Evolutionary conservation across 768 basidiomycete genomes (phyloP).

Genomic region (Lactarius trivialis): DNA sequence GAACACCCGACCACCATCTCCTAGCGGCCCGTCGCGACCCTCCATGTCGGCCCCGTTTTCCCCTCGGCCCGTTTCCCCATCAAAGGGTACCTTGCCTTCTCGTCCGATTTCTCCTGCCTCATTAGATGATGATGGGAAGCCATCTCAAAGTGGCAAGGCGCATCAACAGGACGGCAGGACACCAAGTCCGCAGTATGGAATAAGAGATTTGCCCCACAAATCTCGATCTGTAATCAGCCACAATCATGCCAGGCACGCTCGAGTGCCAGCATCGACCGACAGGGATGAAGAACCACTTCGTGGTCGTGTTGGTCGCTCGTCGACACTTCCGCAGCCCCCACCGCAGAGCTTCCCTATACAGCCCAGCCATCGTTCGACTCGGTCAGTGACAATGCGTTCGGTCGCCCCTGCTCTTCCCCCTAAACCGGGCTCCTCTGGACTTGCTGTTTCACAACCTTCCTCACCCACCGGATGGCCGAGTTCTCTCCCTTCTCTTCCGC

Average conservation of each 20-base stretch:
- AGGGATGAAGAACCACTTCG: slow-evolving; percentile 10
- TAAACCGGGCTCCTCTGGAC: slow-evolving; percentile 3
- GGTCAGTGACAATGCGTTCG: slow-evolving; percentile 14
- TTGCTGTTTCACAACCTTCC: slow-evolving; percentile 14
- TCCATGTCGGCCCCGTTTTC: slow-evolving; percentile 7
- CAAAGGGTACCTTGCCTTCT: slow-evolving; percentile 8
- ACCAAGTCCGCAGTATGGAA: slow-evolving; percentile 24
- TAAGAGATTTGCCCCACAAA: slow-evolving; percentile 21
- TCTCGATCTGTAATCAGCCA: slow-evolving; percentile 19
- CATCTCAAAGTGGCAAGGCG: slow-evolving; percentile 10
- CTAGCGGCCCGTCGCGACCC: slow-evolving; percentile 13
- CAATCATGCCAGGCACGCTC: slow-evolving; percentile 12
- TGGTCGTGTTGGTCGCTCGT: slow-evolving; percentile 16
- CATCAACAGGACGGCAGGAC: slow-evolving; percentile 1
- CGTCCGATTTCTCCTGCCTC: slow-evolving; percentile 19
- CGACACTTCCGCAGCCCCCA: slow-evolving; percentile 18
- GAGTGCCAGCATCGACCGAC: slow-evolving; percentile 11
- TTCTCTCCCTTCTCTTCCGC: slow-evolving; percentile 17
- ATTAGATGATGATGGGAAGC: slow-evolving; percentile 16
- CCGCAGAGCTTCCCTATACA: not conserved
- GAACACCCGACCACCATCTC: slow-evolving; percentile 9
- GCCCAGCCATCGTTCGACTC: slow-evolving; percentile 16
- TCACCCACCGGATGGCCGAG: slow-evolving; percentile 20
- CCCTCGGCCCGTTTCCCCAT: slow-evolving; percentile 5
- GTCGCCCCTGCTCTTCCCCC: not conserved